Evolutionary conservation across 306 rosid species (phyloP).

Genomic region (Herpetospermum pedunculosum): DNA sequence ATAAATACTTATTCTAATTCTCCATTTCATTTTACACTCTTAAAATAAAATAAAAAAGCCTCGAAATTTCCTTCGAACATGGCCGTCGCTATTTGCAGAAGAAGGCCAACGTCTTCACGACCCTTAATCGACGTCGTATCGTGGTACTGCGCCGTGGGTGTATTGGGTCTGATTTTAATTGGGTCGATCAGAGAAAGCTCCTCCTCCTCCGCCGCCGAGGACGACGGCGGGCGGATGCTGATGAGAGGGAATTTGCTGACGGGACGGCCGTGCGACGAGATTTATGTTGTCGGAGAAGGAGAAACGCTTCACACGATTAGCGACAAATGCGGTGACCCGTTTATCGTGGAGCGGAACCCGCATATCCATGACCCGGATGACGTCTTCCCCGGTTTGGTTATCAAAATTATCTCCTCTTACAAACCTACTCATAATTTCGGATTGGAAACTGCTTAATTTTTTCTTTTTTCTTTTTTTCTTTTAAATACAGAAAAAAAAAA

Average conservation of each 20-base stretch:
- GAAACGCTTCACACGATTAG: slow-evolving; percentile 73
- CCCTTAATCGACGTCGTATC: background rate
- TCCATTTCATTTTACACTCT: background rate
- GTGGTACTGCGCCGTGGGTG: background rate
- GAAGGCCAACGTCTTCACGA: background rate
- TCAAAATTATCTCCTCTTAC: slow-evolving; percentile 31
- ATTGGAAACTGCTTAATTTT: background rate
- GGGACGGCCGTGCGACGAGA: slow-evolving; percentile 19
- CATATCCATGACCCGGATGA: slow-evolving; percentile 87
- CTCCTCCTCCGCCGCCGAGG: background rate
- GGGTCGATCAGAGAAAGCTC: background rate
- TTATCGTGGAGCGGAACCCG: slow-evolving; percentile 70
- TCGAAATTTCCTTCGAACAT: no score
- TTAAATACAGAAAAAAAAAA: no score
- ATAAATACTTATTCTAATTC: background rate
- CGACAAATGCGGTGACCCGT: slow-evolving; percentile 72
- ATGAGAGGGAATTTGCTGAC: background rate
- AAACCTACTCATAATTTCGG: background rate
- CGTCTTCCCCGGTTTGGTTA: slow-evolving; percentile 77
- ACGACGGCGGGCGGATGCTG: background rate
- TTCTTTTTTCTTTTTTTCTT: background rate
- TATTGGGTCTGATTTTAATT: background rate
- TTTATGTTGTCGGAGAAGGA: slow-evolving; percentile 59
- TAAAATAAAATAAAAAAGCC: background rate
- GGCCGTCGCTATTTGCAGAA: background rate